Evolutionary conservation across 805 yeast genomes (phyloP).

Genomic region (Helenozyma baotianmanensis): DNA sequence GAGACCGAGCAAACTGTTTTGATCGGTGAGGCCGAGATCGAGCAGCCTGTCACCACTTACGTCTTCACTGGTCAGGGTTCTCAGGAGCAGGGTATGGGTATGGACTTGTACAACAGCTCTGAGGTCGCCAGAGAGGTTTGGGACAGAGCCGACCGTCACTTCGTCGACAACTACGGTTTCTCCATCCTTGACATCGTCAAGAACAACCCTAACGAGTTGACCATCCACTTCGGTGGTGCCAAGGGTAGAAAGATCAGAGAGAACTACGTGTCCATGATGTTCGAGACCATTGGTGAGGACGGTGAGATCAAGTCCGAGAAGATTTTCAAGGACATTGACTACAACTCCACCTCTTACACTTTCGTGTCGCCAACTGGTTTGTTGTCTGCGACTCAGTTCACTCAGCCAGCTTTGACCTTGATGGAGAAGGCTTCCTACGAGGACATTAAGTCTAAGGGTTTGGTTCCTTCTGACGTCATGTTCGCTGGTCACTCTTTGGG

Average conservation of each 20-base stretch:
- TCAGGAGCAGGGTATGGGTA: constrained; percentile 99
- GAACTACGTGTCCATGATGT: constrained; percentile 95
- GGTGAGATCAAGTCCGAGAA: constrained; percentile 86
- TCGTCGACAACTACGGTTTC: constrained; percentile 92
- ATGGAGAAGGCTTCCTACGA: constrained; percentile 99
- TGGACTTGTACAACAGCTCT: constrained; percentile 90
- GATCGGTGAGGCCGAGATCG: constrained; percentile 96
- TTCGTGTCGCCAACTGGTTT: constrained; percentile 92
- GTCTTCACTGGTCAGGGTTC: constrained; percentile 99
- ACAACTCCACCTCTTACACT: constrained; percentile 76
- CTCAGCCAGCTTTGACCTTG: constrained; percentile 97
- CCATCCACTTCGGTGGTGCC: constrained; percentile 97
- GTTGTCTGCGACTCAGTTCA: constrained; percentile 95
- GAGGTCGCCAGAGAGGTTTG: constrained; percentile 92
- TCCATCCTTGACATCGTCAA: constrained; percentile 92
- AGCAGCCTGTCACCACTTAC: constrained; percentile 94
- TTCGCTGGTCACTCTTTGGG: constrained; percentile 99
- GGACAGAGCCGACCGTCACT: constrained; percentile 96
- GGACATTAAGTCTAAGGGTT: constrained; percentile 93
- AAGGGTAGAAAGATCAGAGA: constrained; percentile 92
- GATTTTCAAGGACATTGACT: constrained; percentile 89
- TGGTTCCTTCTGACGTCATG: constrained; percentile 87
- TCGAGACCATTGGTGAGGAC: constrained; percentile 84
- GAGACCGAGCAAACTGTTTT: constrained; percentile 76
- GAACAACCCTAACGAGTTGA: constrained; percentile 92